phyloP scores from a whole-genome alignment of 345 rosid genomes.

The Zanthoxylum bungeanum region DNA sequence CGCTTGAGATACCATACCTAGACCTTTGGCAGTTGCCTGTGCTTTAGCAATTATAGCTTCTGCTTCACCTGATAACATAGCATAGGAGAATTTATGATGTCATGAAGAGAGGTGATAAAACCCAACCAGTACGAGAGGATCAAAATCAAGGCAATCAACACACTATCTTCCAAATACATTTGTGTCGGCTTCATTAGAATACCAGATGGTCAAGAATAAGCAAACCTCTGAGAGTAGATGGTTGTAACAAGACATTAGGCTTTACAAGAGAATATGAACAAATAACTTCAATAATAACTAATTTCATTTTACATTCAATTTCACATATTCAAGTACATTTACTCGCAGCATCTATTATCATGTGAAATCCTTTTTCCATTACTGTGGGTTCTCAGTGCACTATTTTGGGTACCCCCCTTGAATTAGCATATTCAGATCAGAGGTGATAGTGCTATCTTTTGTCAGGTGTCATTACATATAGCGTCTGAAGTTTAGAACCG shows the following conservation, averaged over 20 bases:
- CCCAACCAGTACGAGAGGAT: not conserved
- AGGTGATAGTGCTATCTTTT: not conserved
- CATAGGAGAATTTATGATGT: not conserved
- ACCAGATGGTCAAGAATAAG: not conserved
- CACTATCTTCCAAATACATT: not conserved
- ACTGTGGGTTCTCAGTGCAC: not conserved
- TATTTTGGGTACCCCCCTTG: not conserved
- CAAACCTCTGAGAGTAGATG: not conserved
- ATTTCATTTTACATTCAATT: not conserved
- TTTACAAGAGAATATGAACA: constrained; percentile 2
- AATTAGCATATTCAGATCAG: not conserved
- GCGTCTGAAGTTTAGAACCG: not conserved
- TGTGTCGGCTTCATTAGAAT: not conserved
- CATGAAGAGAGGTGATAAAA: not conserved
- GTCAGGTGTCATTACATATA: not conserved
- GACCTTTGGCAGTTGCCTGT: constrained; percentile 74
- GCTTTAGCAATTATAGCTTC: constrained; percentile 88
- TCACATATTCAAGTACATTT: not conserved
- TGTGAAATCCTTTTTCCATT: not conserved
- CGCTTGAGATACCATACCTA: constrained; percentile 61
- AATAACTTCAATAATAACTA: not conserved
- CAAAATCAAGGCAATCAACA: not conserved
- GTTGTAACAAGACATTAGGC: not conserved
- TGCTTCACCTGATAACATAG: constrained; percentile 70
- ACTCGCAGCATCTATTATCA: not conserved